Percentiles rank a stretch among this genome's conserved stretches.
Evolutionary conservation across 1,284 basidiomycete species (phyloP).

Genomic region (Ganoderma boninense): DNA sequence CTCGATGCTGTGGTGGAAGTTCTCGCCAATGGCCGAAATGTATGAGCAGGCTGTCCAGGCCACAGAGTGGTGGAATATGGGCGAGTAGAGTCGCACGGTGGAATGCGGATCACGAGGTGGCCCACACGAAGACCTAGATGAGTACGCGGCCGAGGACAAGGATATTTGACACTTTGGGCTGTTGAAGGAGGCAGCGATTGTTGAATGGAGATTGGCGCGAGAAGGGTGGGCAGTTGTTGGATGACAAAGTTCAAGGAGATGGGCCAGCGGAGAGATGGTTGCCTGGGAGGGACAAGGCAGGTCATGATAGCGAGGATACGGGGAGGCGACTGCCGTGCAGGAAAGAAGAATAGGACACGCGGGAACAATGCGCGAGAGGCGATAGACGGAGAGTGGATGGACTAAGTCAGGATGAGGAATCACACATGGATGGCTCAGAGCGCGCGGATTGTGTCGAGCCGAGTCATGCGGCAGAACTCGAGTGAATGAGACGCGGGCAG

Average conservation of each 20-base stretch:
- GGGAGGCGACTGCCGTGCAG: conserved; percentile 5
- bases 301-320: conserved; percentile 6
- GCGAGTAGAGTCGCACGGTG: conserved; percentile 4
- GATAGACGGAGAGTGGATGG: conserved; percentile 13
- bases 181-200: background rate
- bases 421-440: conserved; percentile 10
- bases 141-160: conserved; percentile 12
- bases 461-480: conserved; percentile 31
- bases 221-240: conserved; percentile 9
- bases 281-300: conserved; percentile 13
- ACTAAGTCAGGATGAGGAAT: conserved; percentile 14
- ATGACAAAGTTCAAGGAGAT: conserved; percentile 4
- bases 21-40: conserved; percentile 7
- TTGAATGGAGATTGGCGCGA: conserved; percentile 19
- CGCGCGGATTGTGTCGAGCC: conserved; percentile 7
- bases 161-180: conserved; percentile 16
- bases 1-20: conserved; percentile 14
- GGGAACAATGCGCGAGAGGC: conserved; percentile 22
- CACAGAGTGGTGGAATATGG: conserved; percentile 2
- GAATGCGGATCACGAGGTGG: conserved; percentile 20
- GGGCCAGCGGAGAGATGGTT: conserved; percentile 23
- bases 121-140: conserved; percentile 18
- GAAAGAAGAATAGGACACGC: conserved; percentile 7
- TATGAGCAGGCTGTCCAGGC: conserved; percentile 13
- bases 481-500: conserved; percentile 14